Conservation (phyloP, 495 filamentous ascomycete species). For the Aspergillus haitiensis region DNA sequence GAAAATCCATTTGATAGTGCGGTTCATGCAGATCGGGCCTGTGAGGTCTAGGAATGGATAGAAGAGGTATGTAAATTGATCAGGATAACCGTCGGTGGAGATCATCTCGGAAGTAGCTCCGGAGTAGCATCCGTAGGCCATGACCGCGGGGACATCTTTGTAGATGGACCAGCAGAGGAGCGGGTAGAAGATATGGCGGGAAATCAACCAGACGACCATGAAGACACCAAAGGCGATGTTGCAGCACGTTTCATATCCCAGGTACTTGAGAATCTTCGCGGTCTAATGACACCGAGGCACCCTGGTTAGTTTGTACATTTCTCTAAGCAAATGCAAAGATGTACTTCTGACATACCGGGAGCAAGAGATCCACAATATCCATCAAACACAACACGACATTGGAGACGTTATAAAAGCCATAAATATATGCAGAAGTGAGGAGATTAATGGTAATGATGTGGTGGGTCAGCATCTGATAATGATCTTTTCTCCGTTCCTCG, state of each 20-base stretch:
- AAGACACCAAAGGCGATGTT: conserved; percentile 85
- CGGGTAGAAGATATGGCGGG: conserved; percentile 79
- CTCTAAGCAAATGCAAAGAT: neutral
- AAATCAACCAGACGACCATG: conserved; percentile 78
- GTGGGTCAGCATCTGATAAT: conserved; percentile 93
- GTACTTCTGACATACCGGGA: conserved; percentile 64
- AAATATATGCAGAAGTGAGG: conserved; percentile 77
- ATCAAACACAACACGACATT: conserved; percentile 88
- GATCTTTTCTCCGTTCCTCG: conserved; percentile 90
- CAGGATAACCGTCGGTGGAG: conserved; percentile 54
- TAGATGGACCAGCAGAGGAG: conserved; percentile 78
- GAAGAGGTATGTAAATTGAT: conserved; percentile 60
- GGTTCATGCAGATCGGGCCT: conserved; percentile 74
- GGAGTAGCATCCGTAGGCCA: conserved; percentile 70
- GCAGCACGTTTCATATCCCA: conserved; percentile 71
- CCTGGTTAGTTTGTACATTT: neutral
- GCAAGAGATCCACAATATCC: conserved; percentile 87
- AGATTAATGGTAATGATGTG: conserved; percentile 86
- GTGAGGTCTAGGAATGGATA: conserved; percentile 67
- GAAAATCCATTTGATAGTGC: conserved; percentile 70
- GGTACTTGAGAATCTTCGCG: conserved; percentile 94
- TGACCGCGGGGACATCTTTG: conserved; percentile 60
- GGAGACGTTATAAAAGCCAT: conserved; percentile 80
- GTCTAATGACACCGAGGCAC: conserved; percentile 46
- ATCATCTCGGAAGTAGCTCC: conserved; percentile 56